Evolutionary conservation across 306 rosid genomes (phyloP).

Genomic region (Casuarina glauca): DNA sequence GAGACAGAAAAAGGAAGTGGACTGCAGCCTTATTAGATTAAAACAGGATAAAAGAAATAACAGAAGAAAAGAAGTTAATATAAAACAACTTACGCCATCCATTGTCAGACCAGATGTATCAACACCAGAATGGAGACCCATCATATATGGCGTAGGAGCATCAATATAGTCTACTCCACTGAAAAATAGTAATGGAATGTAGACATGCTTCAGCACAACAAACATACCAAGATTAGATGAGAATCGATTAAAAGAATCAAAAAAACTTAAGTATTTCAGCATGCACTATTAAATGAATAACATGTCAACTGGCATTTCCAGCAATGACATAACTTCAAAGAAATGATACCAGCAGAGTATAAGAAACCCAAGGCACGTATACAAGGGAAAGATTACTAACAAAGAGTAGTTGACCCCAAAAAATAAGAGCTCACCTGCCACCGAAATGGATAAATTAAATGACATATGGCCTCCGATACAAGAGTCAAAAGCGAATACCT

Average conservation of each 20-base stretch:
- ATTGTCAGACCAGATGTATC: slow-evolving; percentile 74
- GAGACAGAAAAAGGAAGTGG: neutral
- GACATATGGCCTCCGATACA: slow-evolving; percentile 94
- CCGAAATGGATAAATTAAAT: slow-evolving; percentile 89
- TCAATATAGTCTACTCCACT: slow-evolving; percentile 99
- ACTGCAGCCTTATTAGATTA: neutral
- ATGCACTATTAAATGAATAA: slow-evolving; percentile 23
- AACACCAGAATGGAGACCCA: slow-evolving; percentile 98
- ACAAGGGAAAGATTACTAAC: slow-evolving; percentile 14
- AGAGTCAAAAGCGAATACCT: slow-evolving; percentile 93
- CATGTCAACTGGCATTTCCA: neutral
- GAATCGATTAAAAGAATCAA: slow-evolving; percentile 32
- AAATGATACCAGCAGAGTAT: slow-evolving; percentile 11
- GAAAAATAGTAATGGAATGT: slow-evolving; percentile 98
- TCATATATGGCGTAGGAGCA: slow-evolving; percentile 98
- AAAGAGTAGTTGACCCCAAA: slow-evolving; percentile 11
- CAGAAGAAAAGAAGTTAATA: slow-evolving; percentile 16
- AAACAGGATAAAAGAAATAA: neutral
- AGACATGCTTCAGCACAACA: slow-evolving; percentile 88
- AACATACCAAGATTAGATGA: slow-evolving; percentile 49
- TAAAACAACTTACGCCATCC: slow-evolving; percentile 83
- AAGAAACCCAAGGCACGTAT: slow-evolving; percentile 10
- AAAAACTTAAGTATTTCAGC: slow-evolving; percentile 13
- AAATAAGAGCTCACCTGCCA: slow-evolving; percentile 78
- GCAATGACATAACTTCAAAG: slow-evolving; percentile 13